Evolutionary conservation across 1,284 basidiomycete species (phyloP), one percentile per base, ranked within the genome.

Genomic region (Fomitopsis pinicola): DNA sequence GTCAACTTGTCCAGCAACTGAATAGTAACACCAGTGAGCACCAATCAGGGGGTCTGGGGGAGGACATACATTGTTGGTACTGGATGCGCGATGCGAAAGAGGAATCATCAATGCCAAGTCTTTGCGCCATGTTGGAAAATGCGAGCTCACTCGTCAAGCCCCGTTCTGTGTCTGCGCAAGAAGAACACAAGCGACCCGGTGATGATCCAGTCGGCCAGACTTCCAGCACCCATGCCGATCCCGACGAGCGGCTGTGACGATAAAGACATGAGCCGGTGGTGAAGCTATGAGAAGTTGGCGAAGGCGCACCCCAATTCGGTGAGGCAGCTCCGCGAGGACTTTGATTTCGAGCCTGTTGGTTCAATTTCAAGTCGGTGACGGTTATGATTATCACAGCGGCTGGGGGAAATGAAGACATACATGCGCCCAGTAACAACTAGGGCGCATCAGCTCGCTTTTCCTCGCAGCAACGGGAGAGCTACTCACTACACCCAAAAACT

Each of bases 191-290:
- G 64, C 46, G 59, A 46, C 9, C 15, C 60, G 14, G 64, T 65
- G 60, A 65, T 65, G 46, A 65, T 57, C 48, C 58, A 62, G 44
- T 65, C 64, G 7, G 64, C 64, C 0, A 65, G 48, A 9, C 62
- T 65, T 1, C 64, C 64, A 8, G 62, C 56, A 15, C 64, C 62
- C 14, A 65, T 55, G 0, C 59, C 64, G 15, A 46, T 42, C 8
- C 60, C 60, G 8, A 65, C 64, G 6, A 55, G 36, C 5, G 56
- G 40, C 61, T 62, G 45, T 38, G 26, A 15, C 1, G 2, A 12
- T 36, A 6, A 7, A 1, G 35, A 36, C 7, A 36, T 36, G 7
- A 36, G 35, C 35, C 7, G 10, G 10, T 36, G 35, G 7, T 12
- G 2, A 12, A 6, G 35, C 7, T 7, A 36, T 6, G 2, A 12